Evolutionary conservation across 805 yeast species (phyloP).

Genomic region (Candida quercuum): DNA sequence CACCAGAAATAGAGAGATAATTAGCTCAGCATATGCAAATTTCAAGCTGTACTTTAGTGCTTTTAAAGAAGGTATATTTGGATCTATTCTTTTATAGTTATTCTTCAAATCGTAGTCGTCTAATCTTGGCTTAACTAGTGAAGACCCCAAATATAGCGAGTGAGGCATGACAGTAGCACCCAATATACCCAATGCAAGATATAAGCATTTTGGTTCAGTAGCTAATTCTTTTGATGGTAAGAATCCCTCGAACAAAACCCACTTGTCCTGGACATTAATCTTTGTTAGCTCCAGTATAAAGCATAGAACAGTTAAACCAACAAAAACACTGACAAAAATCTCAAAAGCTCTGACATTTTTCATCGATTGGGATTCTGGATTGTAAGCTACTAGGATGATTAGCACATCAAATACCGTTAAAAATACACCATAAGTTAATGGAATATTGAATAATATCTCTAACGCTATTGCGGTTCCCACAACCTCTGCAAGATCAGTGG

Average conservation of each 20-base stretch:
- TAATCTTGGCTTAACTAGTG: conserved; percentile 80
- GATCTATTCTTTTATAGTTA: conserved; percentile 35
- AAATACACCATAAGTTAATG: conserved; percentile 68
- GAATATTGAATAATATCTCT: conserved; percentile 69
- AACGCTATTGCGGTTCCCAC: conserved; percentile 89
- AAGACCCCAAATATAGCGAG: conserved; percentile 77
- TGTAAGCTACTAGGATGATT: conserved; percentile 71
- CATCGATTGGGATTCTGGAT: conserved; percentile 70
- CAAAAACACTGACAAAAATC: conserved; percentile 64
- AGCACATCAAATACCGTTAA: conserved; percentile 80
- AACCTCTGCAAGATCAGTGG: conserved; percentile 91
- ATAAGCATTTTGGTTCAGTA: conserved; percentile 62
- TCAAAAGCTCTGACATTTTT: conserved; percentile 74
- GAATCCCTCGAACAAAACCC: conserved; percentile 57
- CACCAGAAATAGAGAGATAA: conserved; percentile 75
- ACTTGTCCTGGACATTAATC: conserved; percentile 47
- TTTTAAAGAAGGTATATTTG: conserved; percentile 67
- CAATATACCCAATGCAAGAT: conserved; percentile 73
- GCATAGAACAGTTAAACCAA: conserved; percentile 68
- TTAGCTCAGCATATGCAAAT: conserved; percentile 76
- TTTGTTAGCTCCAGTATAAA: conserved; percentile 65
- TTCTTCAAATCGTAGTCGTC: conserved; percentile 63
- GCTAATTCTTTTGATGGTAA: conserved; percentile 56
- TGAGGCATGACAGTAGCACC: conserved; percentile 98
- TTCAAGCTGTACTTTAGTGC: conserved; percentile 79